Base-by-base conservation (phyloP, 1,284 basidiomycete species). In the Gymnopus androsaceus region DNA sequence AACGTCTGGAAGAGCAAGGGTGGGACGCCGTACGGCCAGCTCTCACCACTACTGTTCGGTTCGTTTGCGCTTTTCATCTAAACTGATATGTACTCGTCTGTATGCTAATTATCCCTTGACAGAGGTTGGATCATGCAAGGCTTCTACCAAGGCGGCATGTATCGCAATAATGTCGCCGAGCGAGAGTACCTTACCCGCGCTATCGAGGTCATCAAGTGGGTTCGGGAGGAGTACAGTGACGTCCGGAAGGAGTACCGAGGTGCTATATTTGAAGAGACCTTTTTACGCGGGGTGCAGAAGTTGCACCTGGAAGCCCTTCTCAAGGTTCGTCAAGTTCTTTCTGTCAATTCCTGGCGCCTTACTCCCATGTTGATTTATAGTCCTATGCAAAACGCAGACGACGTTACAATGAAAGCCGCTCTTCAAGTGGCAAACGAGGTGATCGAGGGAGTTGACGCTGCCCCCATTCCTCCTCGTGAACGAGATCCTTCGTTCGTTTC, bases 91-190 rank as follows among this genome's bases (percentile, higher is more conserved):
- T n/a, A n/a, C n/a, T n/a, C n/a, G 42, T 28, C 23, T 28, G 23
- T 28, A 1, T 28, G 4, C 27, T 31, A 17, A 21, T 7, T 19
- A 33, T 46, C 15, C 19, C 3, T 41, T 9, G 2, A 19, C n/a
- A 46, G 45, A 9, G 30, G n/a, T 25, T 46, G 45, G 45, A 33
- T 33, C 5, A 46, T 46, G 45, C 28, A 46, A n/a, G 45, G 45
- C 3, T 46, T 46, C 14, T 28, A 46, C 17, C 45, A 46, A 28
- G 45, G 45, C 27, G 33, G n/a, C 7, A n/a, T 46, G 21, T 33
- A 11, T 25, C 28, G 19, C 12, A 46, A 46, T 28, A 27, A 28
- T 15, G 30, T n/a, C 9, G 45, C 25, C 15, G 45, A 30, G 4
- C 12, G 28, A 5, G 15, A 31, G 7, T 46, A 46, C 17, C 7